Conservation (phyloP, 2,329 filamentous ascomycete genomes). For the Hymenoscyphus infarciens region DNA sequence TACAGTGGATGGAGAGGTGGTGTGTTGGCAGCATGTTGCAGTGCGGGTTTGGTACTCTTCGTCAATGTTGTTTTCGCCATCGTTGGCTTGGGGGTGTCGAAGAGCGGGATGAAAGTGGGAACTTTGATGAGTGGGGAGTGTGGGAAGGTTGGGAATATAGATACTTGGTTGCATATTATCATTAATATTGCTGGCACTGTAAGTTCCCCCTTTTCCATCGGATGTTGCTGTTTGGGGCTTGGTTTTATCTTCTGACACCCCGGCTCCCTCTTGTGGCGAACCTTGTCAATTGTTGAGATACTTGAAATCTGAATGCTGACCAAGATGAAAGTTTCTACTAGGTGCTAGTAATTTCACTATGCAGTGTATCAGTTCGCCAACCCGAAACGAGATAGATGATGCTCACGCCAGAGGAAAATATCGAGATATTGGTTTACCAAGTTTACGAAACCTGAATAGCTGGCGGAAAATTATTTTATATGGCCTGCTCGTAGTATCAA, state of each 20-base stretch:
- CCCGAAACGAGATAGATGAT: conserved; percentile 45
- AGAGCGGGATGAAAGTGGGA: conserved; percentile 14
- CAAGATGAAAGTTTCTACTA: conserved; percentile 35
- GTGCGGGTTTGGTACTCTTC: conserved; percentile 16
- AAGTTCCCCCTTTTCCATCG: background rate
- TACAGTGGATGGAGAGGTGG: conserved; percentile 23
- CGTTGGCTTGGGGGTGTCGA: conserved; percentile 17
- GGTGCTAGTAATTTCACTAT: conserved; percentile 45
- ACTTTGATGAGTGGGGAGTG: conserved; percentile 22
- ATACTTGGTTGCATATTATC: conserved; percentile 40
- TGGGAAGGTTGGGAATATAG: conserved; percentile 13
- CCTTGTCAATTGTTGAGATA: background rate
- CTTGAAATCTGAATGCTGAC: background rate
- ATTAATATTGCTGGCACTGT: conserved; percentile 46
- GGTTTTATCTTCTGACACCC: background rate
- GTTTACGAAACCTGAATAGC: conserved; percentile 38
- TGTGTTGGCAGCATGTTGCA: conserved; percentile 12
- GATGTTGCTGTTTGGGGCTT: background rate
- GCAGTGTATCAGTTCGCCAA: conserved; percentile 49
- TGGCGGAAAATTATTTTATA: conserved; percentile 23
- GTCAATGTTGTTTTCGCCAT: conserved; percentile 24
- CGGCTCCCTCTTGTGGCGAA: background rate
- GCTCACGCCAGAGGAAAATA: conserved; percentile 42
- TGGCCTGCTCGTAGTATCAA: conserved; percentile 19
- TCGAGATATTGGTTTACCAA: conserved; percentile 45